A percentile compares a stretch with the other conserved stretches of the same genome.
These are phyloP conservation scores for Oryza glumipatula DNA, from an alignment of 176 grass and related monocot genomes.

Conservation along the genomic window DNA sequence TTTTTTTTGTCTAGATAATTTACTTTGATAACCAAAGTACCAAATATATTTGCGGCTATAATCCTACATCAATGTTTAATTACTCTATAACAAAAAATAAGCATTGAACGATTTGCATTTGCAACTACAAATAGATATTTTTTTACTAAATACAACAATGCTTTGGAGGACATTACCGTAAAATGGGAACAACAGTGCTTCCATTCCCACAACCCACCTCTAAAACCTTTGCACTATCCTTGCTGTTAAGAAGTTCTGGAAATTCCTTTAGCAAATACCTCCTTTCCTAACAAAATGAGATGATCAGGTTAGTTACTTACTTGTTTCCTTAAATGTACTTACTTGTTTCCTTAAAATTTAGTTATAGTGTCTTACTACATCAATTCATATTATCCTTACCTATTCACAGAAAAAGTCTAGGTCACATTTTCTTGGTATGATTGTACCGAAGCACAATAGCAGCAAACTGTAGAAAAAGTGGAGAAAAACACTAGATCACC, in stretches of 20 bases:
- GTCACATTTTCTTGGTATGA: neutral
- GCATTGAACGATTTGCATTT: neutral
- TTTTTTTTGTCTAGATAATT: neutral
- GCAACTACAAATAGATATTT: neutral
- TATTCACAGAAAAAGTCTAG: neutral
- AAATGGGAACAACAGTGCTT: slow-evolving; percentile 64
- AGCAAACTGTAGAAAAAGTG: neutral
- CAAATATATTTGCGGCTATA: neutral
- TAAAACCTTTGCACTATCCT: slow-evolving; percentile 55
- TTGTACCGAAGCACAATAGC: neutral
- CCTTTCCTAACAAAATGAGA: slow-evolving; percentile 69
- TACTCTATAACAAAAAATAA: slow-evolving; percentile 1
- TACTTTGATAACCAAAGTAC: slow-evolving; percentile 1
- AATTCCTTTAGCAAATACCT: slow-evolving; percentile 94
- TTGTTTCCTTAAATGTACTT: neutral
- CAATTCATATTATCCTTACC: neutral
- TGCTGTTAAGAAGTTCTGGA: slow-evolving; percentile 63
- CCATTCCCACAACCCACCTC: slow-evolving; percentile 95
- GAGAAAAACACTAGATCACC: neutral
- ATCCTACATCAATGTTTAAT: neutral
- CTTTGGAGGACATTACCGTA: slow-evolving; percentile 50
- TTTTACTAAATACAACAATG: slow-evolving; percentile 1
- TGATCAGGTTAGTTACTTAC: slow-evolving; percentile 8
- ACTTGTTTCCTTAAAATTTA: neutral
- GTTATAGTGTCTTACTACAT: slow-evolving; percentile 1